Evolutionary conservation across 495 filamentous ascomycete genomes (phyloP), one percentile per base, ranked within the genome.

Genomic region (Annulohypoxylon stygium): DNA sequence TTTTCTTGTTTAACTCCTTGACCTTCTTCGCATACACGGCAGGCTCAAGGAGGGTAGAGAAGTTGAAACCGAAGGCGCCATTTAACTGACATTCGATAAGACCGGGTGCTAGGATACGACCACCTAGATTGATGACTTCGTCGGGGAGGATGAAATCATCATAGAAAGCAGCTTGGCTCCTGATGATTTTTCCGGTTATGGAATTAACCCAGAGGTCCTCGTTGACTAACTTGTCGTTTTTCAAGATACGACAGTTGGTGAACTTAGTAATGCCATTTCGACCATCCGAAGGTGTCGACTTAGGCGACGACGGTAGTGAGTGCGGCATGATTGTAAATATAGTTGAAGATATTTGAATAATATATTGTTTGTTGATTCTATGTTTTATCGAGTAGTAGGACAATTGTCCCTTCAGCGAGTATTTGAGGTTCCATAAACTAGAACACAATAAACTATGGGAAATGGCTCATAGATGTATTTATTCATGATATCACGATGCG

Each of bases 71-170:
- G 68, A 92, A 92, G 5, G 90, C 92, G 47, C 93, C 93, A 74
- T 97, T 97, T 51, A 95, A 86, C 76, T 97, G 93, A 54, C 92
- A 89, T 75, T 97, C 93, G 74, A 97, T 93, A 72, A 96, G 86
- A 12, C 93, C 93, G 0, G 93, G 93, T 11, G 92, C 88, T 23
- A 97, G 73, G 74, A 96, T 93, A 68, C 91, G 90, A 53, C 92
- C 91, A n/a, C 88, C 84, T 11, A 96, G 88, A 73, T 97, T 87
- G 72, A 96, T 83, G 59, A 90, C 84, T 57, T 77, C 67, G 73
- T 90, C 87, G 5, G 90, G 88, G 5, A 86, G 78, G n/a, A 81
- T 76, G 60, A 90, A 86, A 48, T 91, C 83, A 65, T 88, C 90
- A 82, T 93, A 95, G 79, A 94, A 93, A 39, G 89, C 87, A 55